Evolutionary conservation across 83 land plant species (phyloP).

Genomic region (Thuja plicata): DNA sequence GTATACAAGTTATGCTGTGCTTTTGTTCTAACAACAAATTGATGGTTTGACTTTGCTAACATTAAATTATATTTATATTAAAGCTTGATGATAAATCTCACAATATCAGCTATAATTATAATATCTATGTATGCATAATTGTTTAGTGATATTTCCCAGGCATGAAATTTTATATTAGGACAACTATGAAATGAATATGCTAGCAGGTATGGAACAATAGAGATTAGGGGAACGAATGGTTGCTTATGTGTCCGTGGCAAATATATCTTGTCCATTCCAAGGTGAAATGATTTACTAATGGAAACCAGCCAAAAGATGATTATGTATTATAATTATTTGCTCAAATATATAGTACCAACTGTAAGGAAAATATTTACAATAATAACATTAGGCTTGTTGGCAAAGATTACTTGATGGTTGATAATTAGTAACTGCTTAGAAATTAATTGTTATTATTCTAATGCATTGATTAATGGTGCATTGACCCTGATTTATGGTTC

Average conservation of each 20-base stretch:
- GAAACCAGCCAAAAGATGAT: too few relatives aligned
- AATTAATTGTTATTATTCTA: too few relatives aligned
- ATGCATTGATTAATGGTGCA: too few relatives aligned
- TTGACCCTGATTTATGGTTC: too few relatives aligned
- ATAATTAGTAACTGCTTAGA: too few relatives aligned
- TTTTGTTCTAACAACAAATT: background rate
- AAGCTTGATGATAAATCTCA: background rate
- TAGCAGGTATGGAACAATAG: background rate
- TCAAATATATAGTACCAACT: too few relatives aligned
- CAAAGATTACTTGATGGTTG: too few relatives aligned
- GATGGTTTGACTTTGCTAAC: constrained; percentile 56
- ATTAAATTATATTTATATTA: constrained; percentile 14
- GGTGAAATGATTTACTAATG: too few relatives aligned
- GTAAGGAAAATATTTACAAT: too few relatives aligned
- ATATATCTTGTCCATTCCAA: too few relatives aligned
- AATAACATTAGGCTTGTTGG: too few relatives aligned
- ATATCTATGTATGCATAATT: background rate
- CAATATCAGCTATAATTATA: background rate
- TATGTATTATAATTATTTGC: too few relatives aligned
- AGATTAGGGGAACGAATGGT: background rate
- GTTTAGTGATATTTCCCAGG: background rate
- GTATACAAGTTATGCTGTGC: background rate
- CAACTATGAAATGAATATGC: background rate
- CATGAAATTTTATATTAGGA: background rate
- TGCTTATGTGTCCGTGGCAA: background rate